Percentiles rank a stretch among this genome's conserved stretches.
These are phyloP conservation scores for Fusarium fujikuroi DNA, from an alignment of 2,329 filamentous ascomycete genomes.

Conservation along the genomic window DNA sequence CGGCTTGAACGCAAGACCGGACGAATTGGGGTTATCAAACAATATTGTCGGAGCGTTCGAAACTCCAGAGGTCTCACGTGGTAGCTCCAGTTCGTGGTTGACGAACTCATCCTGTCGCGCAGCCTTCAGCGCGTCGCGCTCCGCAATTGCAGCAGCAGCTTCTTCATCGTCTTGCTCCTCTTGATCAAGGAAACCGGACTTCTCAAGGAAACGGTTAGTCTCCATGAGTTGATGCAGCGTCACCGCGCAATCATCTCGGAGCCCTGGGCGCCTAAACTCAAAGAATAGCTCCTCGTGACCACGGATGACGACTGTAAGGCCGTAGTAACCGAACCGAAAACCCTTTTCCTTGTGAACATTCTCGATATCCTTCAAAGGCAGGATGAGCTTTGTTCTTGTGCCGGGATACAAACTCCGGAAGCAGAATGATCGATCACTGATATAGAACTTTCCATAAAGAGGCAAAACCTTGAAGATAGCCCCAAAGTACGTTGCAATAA, in stretches of 20 bases:
- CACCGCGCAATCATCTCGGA: constrained; percentile 88
- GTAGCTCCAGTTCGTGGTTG: constrained; percentile 62
- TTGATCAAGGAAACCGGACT: constrained; percentile 73
- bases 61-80: constrained; percentile 57
- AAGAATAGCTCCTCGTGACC: constrained; percentile 98
- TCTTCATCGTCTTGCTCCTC: constrained; percentile 78
- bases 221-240: constrained; percentile 83
- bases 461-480: constrained; percentile 90
- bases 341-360: constrained; percentile 96
- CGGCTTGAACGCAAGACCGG: constrained; percentile 92
- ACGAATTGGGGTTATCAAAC: constrained; percentile 89
- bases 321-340: constrained; percentile 90
- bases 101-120: constrained; percentile 69
- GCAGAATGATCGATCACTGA: constrained; percentile 88
- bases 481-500: constrained; percentile 92
- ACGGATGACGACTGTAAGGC: constrained; percentile 89
- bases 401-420: constrained; percentile 92
- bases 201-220: constrained; percentile 74
- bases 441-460: constrained; percentile 95
- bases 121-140: constrained; percentile 82
- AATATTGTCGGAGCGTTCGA: constrained; percentile 77
- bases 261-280: constrained; percentile 82
- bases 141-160: constrained; percentile 79
- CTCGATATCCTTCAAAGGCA: constrained; percentile 90
- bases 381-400: constrained; percentile 89